Percentiles rank a stretch among this genome's conserved stretches.
phyloP scores from a whole-genome alignment of 306 rosid genomes.

The Inga oerstediana region DNA sequence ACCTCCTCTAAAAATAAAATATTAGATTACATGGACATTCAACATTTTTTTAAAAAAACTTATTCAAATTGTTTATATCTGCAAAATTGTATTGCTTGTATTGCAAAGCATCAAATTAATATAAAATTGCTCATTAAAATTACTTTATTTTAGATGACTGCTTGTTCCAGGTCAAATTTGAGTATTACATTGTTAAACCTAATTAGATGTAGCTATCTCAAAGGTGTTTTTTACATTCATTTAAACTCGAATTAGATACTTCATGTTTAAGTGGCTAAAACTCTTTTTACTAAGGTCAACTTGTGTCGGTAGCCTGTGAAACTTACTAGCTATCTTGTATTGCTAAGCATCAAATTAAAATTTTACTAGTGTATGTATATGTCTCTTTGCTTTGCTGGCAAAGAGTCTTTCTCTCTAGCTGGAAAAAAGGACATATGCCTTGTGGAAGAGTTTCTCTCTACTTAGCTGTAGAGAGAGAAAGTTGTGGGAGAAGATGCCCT shows the following conservation, averaged over 20 bases:
- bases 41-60: too few relatives aligned
- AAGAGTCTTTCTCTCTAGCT: slow-evolving; percentile 12
- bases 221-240: too few relatives aligned
- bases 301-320: too few relatives aligned
- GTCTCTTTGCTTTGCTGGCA: slow-evolving; percentile 52
- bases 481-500: slow-evolving; percentile 51
- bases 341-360: slow-evolving; percentile 31
- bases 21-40: background rate
- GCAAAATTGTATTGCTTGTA: background rate
- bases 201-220: too few relatives aligned
- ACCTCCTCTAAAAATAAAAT: background rate
- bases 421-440: slow-evolving; percentile 59
- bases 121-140: too few relatives aligned
- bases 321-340: background rate
- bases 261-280: too few relatives aligned
- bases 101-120: background rate
- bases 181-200: too few relatives aligned
- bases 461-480: slow-evolving; percentile 38
- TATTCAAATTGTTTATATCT: too few relatives aligned
- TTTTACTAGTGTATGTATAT: background rate
- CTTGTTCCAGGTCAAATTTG: too few relatives aligned
- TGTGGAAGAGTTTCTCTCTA: slow-evolving; percentile 43
- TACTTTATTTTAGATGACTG: too few relatives aligned
- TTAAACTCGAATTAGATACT: too few relatives aligned
- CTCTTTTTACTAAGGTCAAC: too few relatives aligned